A percentile compares a stretch with the other conserved stretches of the same genome.
Evolutionary conservation across 1,284 basidiomycete genomes (phyloP).

Genomic region (Ganoderma sinense): DNA sequence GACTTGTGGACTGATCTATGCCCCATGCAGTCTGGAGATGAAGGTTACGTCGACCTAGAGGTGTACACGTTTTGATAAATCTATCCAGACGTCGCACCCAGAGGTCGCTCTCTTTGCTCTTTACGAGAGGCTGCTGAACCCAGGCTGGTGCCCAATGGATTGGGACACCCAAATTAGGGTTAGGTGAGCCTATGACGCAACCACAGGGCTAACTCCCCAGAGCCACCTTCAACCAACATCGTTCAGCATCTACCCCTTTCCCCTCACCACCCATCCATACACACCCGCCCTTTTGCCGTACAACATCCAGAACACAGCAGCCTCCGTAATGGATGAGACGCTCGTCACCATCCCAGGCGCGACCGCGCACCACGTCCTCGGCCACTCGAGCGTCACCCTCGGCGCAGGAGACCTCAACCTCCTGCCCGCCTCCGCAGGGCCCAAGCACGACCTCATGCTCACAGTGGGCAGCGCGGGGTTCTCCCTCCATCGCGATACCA

Average conservation of each 20-base stretch:
- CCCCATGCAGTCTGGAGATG: conserved; percentile 26
- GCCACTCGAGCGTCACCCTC: conserved; percentile 32
- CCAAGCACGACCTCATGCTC: conserved; percentile 24
- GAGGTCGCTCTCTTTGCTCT: background rate
- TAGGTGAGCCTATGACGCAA: conserved; percentile 19
- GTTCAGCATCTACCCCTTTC: background rate
- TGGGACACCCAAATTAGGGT: conserved; percentile 18
- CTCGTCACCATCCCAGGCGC: conserved; percentile 35
- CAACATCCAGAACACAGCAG: background rate
- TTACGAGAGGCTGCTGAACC: background rate
- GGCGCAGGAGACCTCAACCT: conserved; percentile 36
- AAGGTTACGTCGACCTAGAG: conserved; percentile 36
- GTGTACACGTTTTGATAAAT: conserved; percentile 36
- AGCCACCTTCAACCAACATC: no score
- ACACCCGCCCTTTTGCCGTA: background rate
- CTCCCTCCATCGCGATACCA: conserved; percentile 33
- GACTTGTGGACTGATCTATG: conserved; percentile 10
- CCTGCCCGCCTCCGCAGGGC: conserved; percentile 1
- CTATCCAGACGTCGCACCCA: no score
- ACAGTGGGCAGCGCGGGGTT: conserved; percentile 39
- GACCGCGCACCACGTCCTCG: conserved; percentile 37
- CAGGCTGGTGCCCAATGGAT: no score
- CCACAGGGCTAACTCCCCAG: background rate
- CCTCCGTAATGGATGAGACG: conserved; percentile 12
- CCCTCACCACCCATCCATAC: background rate